phyloP scores from a whole-genome alignment of 352 stramenopile species.

The Globisporangium recalcitrans region DNA sequence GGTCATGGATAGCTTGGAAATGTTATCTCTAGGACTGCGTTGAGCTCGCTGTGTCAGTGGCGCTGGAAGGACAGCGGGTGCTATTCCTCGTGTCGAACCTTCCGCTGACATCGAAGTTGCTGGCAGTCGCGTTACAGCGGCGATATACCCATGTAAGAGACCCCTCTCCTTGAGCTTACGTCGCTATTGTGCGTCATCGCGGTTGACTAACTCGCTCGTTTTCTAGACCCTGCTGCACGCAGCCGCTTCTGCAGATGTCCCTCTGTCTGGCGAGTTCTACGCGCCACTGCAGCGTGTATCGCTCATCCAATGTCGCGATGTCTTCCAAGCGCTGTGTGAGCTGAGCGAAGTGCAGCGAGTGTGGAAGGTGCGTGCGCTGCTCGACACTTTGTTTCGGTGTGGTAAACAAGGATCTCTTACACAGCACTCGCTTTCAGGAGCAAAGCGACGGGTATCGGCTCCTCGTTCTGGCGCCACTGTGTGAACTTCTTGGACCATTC shows the following conservation, averaged over 20 bases:
- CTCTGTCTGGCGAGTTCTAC: slow-evolving; percentile 11
- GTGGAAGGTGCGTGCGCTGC: slow-evolving; percentile 21
- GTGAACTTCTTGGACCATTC: slow-evolving; percentile 17
- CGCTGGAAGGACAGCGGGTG: slow-evolving; percentile 10
- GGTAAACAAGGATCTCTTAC: slow-evolving; percentile 10
- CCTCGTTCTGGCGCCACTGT: slow-evolving; percentile 15
- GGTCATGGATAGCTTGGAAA: too few species aligned
- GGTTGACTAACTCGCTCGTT: slow-evolving; percentile 14
- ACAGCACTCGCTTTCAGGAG: slow-evolving; percentile 8
- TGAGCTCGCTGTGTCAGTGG: slow-evolving; percentile 17
- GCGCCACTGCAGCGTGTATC: slow-evolving; percentile 27
- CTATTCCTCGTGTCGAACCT: slow-evolving; percentile 18
- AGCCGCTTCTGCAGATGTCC: slow-evolving; percentile 1
- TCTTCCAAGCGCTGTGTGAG: slow-evolving; percentile 33
- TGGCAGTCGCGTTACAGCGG: slow-evolving; percentile 10
- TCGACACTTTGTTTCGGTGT: slow-evolving; percentile 6
- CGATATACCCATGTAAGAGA: slow-evolving; percentile 12
- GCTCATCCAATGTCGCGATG: slow-evolving; percentile 28
- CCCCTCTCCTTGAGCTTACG: slow-evolving; percentile 8
- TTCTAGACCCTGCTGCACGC: slow-evolving; percentile 24
- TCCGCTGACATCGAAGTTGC: slow-evolving; percentile 10
- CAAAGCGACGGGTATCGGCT: slow-evolving; percentile 5
- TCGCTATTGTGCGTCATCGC: too few species aligned
- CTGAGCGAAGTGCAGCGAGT: slow-evolving; percentile 23
- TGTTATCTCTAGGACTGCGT: slow-evolving; percentile 8